Conservation (phyloP, 306 rosid genomes). For the Cicer arietinum region DNA sequence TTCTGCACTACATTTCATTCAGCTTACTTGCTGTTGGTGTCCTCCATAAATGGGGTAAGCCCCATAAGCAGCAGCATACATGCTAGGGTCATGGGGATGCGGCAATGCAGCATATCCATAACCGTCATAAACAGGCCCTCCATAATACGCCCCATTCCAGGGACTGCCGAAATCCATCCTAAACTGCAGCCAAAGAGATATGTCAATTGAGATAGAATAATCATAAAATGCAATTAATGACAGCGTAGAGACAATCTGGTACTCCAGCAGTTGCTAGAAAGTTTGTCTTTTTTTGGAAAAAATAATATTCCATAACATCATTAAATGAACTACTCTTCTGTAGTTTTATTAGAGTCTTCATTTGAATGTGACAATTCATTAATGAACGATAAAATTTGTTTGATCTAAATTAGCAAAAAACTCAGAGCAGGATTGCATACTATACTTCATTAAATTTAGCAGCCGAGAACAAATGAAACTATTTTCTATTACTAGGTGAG, state of each 20-base stretch:
- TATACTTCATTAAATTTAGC: constrained; percentile 15
- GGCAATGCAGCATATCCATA: constrained; percentile 85
- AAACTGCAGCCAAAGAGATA: constrained; percentile 53
- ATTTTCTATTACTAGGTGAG: not conserved
- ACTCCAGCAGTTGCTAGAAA: constrained; percentile 10
- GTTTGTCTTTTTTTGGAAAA: not conserved
- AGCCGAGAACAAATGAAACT: not conserved
- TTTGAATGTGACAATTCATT: not conserved
- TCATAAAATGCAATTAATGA: not conserved
- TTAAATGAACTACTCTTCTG: not conserved
- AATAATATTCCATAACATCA: not conserved
- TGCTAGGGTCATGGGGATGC: constrained; percentile 78
- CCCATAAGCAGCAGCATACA: constrained; percentile 88
- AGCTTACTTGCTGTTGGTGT: constrained; percentile 97
- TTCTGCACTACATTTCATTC: constrained; percentile 49
- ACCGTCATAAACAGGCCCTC: constrained; percentile 84
- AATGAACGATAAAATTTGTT: not conserved
- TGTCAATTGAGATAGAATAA: constrained; percentile 28
- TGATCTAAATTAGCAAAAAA: not conserved
- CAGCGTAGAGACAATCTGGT: not conserved
- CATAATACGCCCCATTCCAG: constrained; percentile 85
- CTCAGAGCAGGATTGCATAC: not conserved
- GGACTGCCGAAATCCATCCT: constrained; percentile 75
- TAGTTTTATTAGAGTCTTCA: not conserved
- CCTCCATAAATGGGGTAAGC: constrained; percentile 84